These are phyloP conservation scores for Botryosphaeria dothidea DNA, from an alignment of 2,329 filamentous ascomycete species.

Conservation along the genomic window DNA sequence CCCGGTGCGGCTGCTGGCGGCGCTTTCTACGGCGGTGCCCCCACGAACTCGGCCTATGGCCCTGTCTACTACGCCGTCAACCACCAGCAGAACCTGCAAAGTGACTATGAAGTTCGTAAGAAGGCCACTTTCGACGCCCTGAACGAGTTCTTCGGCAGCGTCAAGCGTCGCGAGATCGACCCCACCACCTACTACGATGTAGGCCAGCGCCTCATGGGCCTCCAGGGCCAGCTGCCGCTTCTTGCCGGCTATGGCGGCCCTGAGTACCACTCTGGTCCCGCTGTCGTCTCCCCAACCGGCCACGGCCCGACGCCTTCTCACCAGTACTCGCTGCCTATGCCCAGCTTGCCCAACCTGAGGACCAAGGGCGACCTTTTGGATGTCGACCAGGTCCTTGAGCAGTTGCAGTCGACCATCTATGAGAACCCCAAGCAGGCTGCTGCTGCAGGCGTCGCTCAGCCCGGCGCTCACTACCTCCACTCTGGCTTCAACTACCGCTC, in stretches of 20 bases:
- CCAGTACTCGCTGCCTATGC: slow-evolving; percentile 80
- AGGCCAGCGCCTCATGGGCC: slow-evolving; percentile 80
- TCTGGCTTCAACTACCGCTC: slow-evolving; percentile 54
- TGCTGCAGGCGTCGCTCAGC: slow-evolving; percentile 73
- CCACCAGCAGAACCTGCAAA: slow-evolving; percentile 65
- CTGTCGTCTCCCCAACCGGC: slow-evolving; percentile 53
- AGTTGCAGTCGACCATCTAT: slow-evolving; percentile 95
- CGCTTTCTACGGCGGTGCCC: slow-evolving; percentile 55
- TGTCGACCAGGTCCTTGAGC: slow-evolving; percentile 91
- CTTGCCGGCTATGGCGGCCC: slow-evolving; percentile 38
- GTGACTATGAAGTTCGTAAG: slow-evolving; percentile 73
- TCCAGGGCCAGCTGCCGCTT: slow-evolving; percentile 64
- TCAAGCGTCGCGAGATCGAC: slow-evolving; percentile 89
- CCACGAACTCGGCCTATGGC: slow-evolving; percentile 59
- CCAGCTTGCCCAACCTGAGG: slow-evolving; percentile 81
- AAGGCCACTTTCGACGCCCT: slow-evolving; percentile 73
- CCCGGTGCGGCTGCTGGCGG: slow-evolving; percentile 54
- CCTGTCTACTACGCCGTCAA: slow-evolving; percentile 77
- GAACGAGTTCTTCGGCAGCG: slow-evolving; percentile 90
- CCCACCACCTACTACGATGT: slow-evolving; percentile 88
- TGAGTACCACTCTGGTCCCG: slow-evolving; percentile 57
- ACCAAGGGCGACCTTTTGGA: slow-evolving; percentile 93
- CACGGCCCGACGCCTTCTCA: slow-evolving; percentile 65
- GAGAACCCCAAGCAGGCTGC: slow-evolving; percentile 85
- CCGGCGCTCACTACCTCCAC: slow-evolving; percentile 67